Percentiles rank a stretch among this genome's conserved stretches.
phyloP scores from a whole-genome alignment of 116 monocot species.

The Dioscorea cayenensis region DNA sequence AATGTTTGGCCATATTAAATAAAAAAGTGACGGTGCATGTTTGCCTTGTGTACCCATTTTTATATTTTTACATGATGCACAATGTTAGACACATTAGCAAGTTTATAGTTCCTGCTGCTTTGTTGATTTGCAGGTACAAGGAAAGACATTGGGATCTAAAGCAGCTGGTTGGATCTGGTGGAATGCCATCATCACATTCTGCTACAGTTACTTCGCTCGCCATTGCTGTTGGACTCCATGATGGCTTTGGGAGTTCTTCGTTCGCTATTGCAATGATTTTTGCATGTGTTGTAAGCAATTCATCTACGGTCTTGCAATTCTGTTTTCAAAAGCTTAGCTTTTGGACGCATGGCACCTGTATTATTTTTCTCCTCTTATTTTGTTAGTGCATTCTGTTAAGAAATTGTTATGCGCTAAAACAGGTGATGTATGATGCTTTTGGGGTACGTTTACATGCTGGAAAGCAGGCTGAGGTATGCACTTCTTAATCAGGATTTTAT shows the following conservation, averaged over 20 bases:
- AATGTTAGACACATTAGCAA: neutral
- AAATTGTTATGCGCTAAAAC: neutral
- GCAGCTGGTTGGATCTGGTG: conserved; percentile 66
- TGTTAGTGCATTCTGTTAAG: no score
- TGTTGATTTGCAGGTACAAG: conserved; percentile 44
- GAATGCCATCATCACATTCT: conserved; percentile 83
- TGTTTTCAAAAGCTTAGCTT: no score
- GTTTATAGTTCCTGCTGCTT: neutral
- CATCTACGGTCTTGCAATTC: no score
- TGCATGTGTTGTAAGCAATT: conserved; percentile 46
- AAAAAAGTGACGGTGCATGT: no score
- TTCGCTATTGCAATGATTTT: conserved; percentile 50
- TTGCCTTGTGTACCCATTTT: neutral
- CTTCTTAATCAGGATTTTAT: neutral
- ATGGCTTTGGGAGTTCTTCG: conserved; percentile 48
- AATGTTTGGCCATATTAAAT: no score
- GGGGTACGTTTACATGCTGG: conserved; percentile 94
- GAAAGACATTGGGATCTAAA: conserved; percentile 69
- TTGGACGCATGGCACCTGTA: no score
- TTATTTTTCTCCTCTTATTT: neutral
- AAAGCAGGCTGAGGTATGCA: conserved; percentile 84
- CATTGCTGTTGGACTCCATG: conserved; percentile 47
- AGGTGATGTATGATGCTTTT: conserved; percentile 99
- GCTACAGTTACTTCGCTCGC: conserved; percentile 70
- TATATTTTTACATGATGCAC: neutral